Evolutionary conservation across 108 stramenopile species (phyloP), one percentile per base, ranked within the genome.

Genomic region (Fragilaria radians): DNA sequence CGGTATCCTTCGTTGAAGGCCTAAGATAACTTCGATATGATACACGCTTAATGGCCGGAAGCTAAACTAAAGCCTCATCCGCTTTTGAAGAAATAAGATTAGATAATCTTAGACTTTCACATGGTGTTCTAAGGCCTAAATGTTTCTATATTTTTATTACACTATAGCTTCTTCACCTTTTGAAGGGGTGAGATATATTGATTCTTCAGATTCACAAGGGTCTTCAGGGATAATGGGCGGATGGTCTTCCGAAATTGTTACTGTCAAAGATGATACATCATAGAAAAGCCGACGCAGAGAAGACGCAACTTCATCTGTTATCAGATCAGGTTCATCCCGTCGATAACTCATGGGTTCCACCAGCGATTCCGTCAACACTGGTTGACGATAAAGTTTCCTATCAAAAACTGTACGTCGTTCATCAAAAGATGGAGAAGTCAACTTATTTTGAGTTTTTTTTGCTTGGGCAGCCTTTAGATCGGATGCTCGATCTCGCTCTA

Each of bases 341-440:
- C 87, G 72, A 58, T 88, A 84, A n/a, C 67, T 46, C 52, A 63
- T 59, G 1, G 90, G 90, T 26, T 64, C 28, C 36, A 75, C 68
- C 17, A 76, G 67, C 30, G 52, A 54, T 72, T 79, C 78, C 25
- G 86, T 88, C 53, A 93, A 61, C n/a, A 93, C 84, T 49, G 92
- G 92, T 58, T 93, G 92, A 5, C 83, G 77, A 56, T 93, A 93
- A 0, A 83, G 72, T 51, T 78, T 63, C 42, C 81, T 70, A 62
- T 79, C 72, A 55, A 93, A 93, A 52, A 79, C 57, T 4, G 23
- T 23, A 24, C 72, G 62, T 23, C 80, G 61, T 27, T 52, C 63
- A 28, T 73, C 77, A 46, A 83, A 28, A 24, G 27, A 18, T 4
- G n/a, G 19, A 32, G 22, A 50, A 57, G 27, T 27, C 11, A 19